Evolutionary conservation across 2,329 filamentous ascomycete species (phyloP).

Genomic region (Sarocladium oryzae): DNA sequence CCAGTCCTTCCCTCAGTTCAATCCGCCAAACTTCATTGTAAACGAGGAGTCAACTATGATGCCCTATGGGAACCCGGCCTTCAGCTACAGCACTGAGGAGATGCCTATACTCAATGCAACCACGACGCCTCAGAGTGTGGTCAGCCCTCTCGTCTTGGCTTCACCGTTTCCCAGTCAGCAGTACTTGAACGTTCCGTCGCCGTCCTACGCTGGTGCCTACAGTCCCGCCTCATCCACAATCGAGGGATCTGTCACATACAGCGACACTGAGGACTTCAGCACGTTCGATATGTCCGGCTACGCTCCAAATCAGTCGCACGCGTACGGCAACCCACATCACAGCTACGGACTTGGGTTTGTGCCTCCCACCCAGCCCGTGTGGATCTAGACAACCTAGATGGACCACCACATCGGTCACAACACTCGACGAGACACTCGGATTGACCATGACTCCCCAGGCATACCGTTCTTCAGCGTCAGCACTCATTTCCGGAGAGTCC

Average conservation of each 20-base stretch:
- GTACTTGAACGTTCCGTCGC: constrained; percentile 58
- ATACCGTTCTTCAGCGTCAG: constrained; percentile 14
- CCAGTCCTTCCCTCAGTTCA: constrained; percentile 55
- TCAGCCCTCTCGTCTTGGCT: constrained; percentile 50
- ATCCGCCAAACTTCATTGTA: constrained; percentile 48
- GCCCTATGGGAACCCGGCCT: constrained; percentile 50
- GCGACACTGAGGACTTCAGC: constrained; percentile 52
- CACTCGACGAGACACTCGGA: constrained; percentile 36
- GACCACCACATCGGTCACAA: constrained; percentile 32
- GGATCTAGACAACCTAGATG: constrained; percentile 44
- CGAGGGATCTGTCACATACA: constrained; percentile 56
- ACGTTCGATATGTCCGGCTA: constrained; percentile 40
- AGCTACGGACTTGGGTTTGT: constrained; percentile 50
- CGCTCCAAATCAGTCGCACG: constrained; percentile 38
- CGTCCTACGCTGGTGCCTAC: constrained; percentile 50
- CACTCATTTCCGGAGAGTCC: neutral
- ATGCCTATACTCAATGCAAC: constrained; percentile 49
- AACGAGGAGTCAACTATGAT: constrained; percentile 37
- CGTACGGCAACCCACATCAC: constrained; percentile 37
- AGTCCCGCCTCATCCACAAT: constrained; percentile 59
- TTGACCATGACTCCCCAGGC: constrained; percentile 51
- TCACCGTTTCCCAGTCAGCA: constrained; percentile 49
- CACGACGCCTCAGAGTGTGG: constrained; percentile 38
- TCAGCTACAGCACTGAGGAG: constrained; percentile 59
- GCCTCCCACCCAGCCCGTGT: constrained; percentile 56